phyloP scores from a whole-genome alignment of 352 stramenopile species.

The Globisporangium ultimum region DNA sequence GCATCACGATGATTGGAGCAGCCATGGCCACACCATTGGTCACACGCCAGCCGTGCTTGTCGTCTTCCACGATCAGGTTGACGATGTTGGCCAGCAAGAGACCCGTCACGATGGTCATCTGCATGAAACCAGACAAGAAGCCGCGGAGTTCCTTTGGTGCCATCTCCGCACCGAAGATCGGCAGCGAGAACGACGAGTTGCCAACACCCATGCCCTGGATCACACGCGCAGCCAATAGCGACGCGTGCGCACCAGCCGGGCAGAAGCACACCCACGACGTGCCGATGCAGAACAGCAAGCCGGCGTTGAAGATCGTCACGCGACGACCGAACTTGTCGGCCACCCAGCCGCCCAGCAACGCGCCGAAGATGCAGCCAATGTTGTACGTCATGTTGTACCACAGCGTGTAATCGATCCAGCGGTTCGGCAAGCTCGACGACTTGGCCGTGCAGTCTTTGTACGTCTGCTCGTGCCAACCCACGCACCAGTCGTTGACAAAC shows the following conservation, averaged over 20 bases:
- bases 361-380: conserved; percentile 42
- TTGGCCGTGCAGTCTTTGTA: neutral
- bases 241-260: conserved; percentile 22
- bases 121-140: too few species aligned
- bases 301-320: too few species aligned
- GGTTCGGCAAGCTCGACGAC: conserved; percentile 27
- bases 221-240: conserved; percentile 31
- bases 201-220: too few species aligned
- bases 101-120: conserved; percentile 22
- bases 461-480: too few species aligned
- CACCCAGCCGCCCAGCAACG: conserved; percentile 31
- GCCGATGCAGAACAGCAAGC: too few species aligned
- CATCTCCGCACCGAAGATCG: conserved; percentile 56
- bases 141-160: conserved; percentile 56
- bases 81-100: too few species aligned
- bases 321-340: conserved; percentile 17
- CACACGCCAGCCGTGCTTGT: too few species aligned
- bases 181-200: too few species aligned
- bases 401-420: conserved; percentile 45
- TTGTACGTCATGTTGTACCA: conserved; percentile 63
- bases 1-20: conserved; percentile 27
- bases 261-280: conserved; percentile 22
- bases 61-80: too few species aligned
- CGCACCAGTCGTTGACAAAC: too few species aligned
- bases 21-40: conserved; percentile 23